Conservation (phyloP, 805 yeast genomes). For the Candida quercuum region DNA sequence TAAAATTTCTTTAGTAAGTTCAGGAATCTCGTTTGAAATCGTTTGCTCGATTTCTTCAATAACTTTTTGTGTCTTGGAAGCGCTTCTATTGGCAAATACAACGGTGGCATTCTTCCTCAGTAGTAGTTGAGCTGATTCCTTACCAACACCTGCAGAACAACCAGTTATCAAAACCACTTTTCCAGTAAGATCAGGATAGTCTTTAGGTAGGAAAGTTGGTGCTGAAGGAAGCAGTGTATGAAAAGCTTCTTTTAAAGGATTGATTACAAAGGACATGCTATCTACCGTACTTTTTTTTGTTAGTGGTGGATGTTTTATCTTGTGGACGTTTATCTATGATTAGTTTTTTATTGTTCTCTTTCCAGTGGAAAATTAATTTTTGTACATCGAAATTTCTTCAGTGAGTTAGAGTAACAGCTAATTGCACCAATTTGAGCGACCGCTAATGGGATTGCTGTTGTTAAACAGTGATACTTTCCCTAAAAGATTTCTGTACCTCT, state of each 20-base stretch:
- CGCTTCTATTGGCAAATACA: constrained; percentile 31
- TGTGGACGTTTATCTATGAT: too few relatives aligned
- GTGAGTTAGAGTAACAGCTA: too few relatives aligned
- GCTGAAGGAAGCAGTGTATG: constrained; percentile 7
- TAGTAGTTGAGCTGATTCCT: constrained; percentile 27
- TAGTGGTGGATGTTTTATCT: too few relatives aligned
- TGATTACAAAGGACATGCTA: neutral
- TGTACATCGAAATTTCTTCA: too few relatives aligned
- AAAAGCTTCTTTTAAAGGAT: neutral
- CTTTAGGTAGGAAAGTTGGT: constrained; percentile 24
- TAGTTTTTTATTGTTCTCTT: too few relatives aligned
- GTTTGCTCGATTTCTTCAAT: constrained; percentile 23
- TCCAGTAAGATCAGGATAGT: constrained; percentile 26
- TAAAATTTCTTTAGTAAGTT: constrained; percentile 7
- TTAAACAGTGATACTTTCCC: too few relatives aligned
- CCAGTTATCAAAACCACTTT: constrained; percentile 27
- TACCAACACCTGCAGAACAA: constrained; percentile 30
- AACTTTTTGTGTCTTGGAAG: constrained; percentile 26
- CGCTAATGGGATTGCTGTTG: too few relatives aligned
- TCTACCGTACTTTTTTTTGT: too few relatives aligned
- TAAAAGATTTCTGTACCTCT: too few relatives aligned
- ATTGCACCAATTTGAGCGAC: too few relatives aligned
- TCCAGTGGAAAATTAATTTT: too few relatives aligned
- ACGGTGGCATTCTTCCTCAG: constrained; percentile 30
- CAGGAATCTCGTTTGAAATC: constrained; percentile 14